Base-by-base conservation (phyloP, 129 eudicot species). In the Smallanthus sonchifolius region DNA sequence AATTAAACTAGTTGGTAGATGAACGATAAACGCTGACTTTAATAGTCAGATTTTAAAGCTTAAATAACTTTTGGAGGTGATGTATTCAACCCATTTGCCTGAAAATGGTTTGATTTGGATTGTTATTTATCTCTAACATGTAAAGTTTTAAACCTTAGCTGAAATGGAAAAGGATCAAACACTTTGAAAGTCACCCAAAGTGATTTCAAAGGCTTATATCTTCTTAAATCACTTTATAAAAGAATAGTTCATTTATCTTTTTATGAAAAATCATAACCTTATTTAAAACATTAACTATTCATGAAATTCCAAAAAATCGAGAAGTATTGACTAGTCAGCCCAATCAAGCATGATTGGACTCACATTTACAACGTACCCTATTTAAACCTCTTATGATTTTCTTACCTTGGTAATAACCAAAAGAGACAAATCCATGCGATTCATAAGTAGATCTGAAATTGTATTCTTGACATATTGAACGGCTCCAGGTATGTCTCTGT, bases 341-440 rank as follows among this genome's bases (percentile, higher is more conserved):
- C 37, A 57, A 57, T 10, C 64, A 28, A 7, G 10, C 10, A 17
- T 8, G 15, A 49, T 5, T 52, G 60, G 60, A 52, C 30, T 1
- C 60, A 0, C 30, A 4, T 52, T 15, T 7, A 6, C 6, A 52
- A 52, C 8, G 17, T 42, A 52, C 2, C 32, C 28, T 57, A 10
- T 28, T 57, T 37, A 6, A 24, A 57, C 38, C 37, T 57, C 64
- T 57, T 20, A 48, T 13, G 48, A 24, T 28, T 75, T 66, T 67
- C 55, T 72, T 75, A 90, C 98, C 93, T 94, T 94, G 69, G 99
- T 94, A 63, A 94, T 94, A 76, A 94, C 99, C 80, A 94, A 55
- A 75, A 94, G 91, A 61, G 99, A 94, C 73, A 94, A 79, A 81
- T 94, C 99, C 92, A 94, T 83, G 69, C 99, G 96, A 73, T 94